Evolutionary conservation across 2,329 filamentous ascomycete genomes (phyloP).

Genomic region (Aspergillus chevalieri): DNA sequence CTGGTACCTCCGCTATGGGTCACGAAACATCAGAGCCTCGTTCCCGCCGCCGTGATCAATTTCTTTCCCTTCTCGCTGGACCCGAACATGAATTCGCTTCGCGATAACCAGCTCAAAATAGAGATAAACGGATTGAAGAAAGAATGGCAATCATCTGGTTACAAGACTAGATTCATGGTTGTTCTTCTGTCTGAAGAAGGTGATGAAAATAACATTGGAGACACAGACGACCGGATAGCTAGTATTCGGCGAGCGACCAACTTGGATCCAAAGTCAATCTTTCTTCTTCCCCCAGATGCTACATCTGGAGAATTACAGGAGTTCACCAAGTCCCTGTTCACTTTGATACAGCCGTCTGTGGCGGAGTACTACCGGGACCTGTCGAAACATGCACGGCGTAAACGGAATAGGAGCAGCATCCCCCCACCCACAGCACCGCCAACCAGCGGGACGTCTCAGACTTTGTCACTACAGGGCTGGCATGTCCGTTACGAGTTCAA

Average conservation of each 20-base stretch:
- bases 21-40: constrained; percentile 75
- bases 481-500: constrained; percentile 94
- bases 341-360: constrained; percentile 65
- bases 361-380: constrained; percentile 91
- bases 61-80: constrained; percentile 75
- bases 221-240: constrained; percentile 69
- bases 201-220: constrained; percentile 52
- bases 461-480: constrained; percentile 80
- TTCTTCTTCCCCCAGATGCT: constrained; percentile 71
- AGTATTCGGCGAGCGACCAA: constrained; percentile 73
- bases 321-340: constrained; percentile 67
- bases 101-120: constrained; percentile 79
- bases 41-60: constrained; percentile 73
- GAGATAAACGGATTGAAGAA: constrained; percentile 75
- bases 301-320: constrained; percentile 65
- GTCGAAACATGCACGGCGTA: constrained; percentile 84
- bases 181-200: constrained; percentile 72
- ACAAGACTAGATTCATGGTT: constrained; percentile 70
- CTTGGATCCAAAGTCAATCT: constrained; percentile 76
- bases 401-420: constrained; percentile 70
- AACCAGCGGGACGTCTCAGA: constrained; percentile 76
- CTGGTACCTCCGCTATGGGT: constrained; percentile 77
- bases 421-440: constrained; percentile 78
- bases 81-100: constrained; percentile 64
- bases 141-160: constrained; percentile 53